A percentile compares a stretch with the other conserved stretches of the same genome.
Conservation (phyloP, 2,329 filamentous ascomycete species). For the Sphaerostilbella broomeana region DNA sequence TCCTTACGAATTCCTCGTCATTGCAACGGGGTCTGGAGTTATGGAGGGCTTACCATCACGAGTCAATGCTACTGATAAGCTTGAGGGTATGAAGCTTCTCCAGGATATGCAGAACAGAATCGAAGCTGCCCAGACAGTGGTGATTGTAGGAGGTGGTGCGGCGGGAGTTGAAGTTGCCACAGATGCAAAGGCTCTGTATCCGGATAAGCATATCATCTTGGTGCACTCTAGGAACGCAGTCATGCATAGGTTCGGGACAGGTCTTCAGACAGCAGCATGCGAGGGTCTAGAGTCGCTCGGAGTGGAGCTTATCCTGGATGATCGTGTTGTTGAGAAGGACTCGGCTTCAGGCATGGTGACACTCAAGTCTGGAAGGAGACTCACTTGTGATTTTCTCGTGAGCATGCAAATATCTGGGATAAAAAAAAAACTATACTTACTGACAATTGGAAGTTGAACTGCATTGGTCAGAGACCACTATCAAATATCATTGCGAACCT, state of each 20-base stretch:
- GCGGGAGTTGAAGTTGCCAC: constrained; percentile 56
- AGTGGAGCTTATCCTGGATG: constrained; percentile 44
- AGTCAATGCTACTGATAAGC: constrained; percentile 36
- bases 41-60: constrained; percentile 41
- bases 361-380: constrained; percentile 37
- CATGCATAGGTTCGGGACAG: constrained; percentile 45
- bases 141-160: constrained; percentile 53
- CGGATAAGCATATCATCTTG: constrained; percentile 49
- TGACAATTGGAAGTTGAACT: constrained; percentile 41
- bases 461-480: constrained; percentile 53
- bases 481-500: constrained; percentile 40
- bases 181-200: constrained; percentile 50
- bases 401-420: constrained; percentile 14
- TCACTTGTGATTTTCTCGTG: constrained; percentile 47
- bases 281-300: constrained; percentile 40
- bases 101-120: constrained; percentile 41
- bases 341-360: constrained; percentile 33
- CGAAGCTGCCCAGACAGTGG: constrained; percentile 34
- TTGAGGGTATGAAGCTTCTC: constrained; percentile 37
- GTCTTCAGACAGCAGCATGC: constrained; percentile 33
- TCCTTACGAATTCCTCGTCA: constrained; percentile 47
- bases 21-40: constrained; percentile 49
- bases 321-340: constrained; percentile 36
- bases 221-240: constrained; percentile 50
- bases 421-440: not conserved